A percentile compares a stretch with the other conserved stretches of the same genome.
Evolutionary conservation across 2,329 filamentous ascomycete species (phyloP).

Genomic region (Hypomyces perniciosus): DNA sequence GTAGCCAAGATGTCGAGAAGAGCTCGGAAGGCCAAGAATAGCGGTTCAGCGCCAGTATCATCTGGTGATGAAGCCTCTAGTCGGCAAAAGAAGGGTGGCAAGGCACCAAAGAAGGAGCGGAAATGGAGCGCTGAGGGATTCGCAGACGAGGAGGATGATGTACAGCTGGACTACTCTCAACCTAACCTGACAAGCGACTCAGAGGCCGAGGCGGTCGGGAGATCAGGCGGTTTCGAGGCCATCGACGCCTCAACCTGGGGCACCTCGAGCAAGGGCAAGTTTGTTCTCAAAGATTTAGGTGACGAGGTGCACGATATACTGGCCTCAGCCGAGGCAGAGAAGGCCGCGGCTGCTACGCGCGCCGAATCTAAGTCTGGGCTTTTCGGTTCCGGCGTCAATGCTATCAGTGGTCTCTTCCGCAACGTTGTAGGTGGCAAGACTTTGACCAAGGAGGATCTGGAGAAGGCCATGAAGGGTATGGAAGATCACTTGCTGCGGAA

Average conservation of each 20-base stretch:
- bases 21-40: slow-evolving; percentile 64
- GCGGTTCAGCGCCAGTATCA: slow-evolving; percentile 59
- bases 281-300: slow-evolving; percentile 86
- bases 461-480: slow-evolving; percentile 92
- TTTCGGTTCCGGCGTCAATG: slow-evolving; percentile 72
- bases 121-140: slow-evolving; percentile 89
- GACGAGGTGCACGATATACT: slow-evolving; percentile 91
- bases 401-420: slow-evolving; percentile 82
- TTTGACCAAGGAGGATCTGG: slow-evolving; percentile 79
- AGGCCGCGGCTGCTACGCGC: slow-evolving; percentile 38
- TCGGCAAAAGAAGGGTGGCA: slow-evolving; percentile 46
- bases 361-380: slow-evolving; percentile 54
- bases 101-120: slow-evolving; percentile 79
- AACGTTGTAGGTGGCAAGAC: slow-evolving; percentile 95
- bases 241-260: slow-evolving; percentile 81
- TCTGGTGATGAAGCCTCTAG: slow-evolving; percentile 74
- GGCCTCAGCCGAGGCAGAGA: slow-evolving; percentile 67
- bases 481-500: slow-evolving; percentile 91
- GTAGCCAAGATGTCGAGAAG: slow-evolving; percentile 73
- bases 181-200: slow-evolving; percentile 49
- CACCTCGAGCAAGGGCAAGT: slow-evolving; percentile 80
- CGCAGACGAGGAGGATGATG: slow-evolving; percentile 74
- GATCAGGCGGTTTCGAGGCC: slow-evolving; percentile 59
- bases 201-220: slow-evolving; percentile 42
- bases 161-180: slow-evolving; percentile 84